Conservation (phyloP, 345 rosid genomes). For the Mangifera indica region DNA sequence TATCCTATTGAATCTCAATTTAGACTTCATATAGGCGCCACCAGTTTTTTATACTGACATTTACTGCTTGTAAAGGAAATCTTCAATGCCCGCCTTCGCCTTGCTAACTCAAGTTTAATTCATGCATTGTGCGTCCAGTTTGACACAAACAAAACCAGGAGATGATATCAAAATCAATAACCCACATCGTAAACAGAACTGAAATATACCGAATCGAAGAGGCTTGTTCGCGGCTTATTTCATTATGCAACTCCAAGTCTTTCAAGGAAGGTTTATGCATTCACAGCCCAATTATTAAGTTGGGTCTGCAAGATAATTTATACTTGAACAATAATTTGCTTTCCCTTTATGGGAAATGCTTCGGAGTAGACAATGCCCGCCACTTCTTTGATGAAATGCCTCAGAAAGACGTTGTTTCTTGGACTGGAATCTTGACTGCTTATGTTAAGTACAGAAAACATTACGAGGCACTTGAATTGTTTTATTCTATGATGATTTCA, state of each 20-base stretch:
- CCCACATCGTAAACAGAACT: slow-evolving; percentile 18
- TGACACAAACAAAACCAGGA: background rate
- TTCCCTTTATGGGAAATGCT: slow-evolving; percentile 47
- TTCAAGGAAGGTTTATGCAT: slow-evolving; percentile 47
- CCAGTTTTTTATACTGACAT: too few species aligned
- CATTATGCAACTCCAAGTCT: slow-evolving; percentile 49
- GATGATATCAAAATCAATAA: slow-evolving; percentile 36
- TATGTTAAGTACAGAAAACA: slow-evolving; percentile 39
- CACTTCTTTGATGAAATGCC: slow-evolving; percentile 77
- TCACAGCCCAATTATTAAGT: slow-evolving; percentile 55
- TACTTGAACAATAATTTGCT: slow-evolving; percentile 62
- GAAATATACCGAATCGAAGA: slow-evolving; percentile 40
- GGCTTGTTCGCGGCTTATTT: slow-evolving; percentile 39
- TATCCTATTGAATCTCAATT: too few species aligned
- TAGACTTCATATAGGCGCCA: too few species aligned
- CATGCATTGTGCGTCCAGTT: too few species aligned
- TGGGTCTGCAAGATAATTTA: slow-evolving; percentile 41
- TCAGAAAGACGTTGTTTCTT: slow-evolving; percentile 54
- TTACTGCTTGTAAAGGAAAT: too few species aligned
- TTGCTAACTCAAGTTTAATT: background rate
- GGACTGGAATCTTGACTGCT: slow-evolving; percentile 62
- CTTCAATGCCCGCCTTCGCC: too few species aligned
- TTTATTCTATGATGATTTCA: slow-evolving; percentile 42
- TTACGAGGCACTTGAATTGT: slow-evolving; percentile 40
- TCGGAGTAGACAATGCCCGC: slow-evolving; percentile 37